Evolutionary conservation across 257 asterid species (phyloP).

Genomic region (Petrea volubilis): DNA sequence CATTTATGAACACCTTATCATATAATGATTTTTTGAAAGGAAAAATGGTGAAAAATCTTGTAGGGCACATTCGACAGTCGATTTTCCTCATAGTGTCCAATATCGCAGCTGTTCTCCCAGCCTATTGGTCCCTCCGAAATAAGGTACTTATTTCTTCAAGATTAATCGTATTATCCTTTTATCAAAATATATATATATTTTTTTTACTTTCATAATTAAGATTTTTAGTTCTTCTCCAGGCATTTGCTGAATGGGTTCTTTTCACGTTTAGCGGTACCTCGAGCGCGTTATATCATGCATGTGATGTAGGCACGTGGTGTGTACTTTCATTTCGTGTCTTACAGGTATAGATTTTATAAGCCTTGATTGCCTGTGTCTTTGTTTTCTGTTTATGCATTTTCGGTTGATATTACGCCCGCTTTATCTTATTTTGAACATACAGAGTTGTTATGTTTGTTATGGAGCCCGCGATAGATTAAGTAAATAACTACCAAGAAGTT

Average conservation of each 20-base stretch:
- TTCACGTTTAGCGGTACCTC: slow-evolving; percentile 90
- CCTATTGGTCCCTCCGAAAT: slow-evolving; percentile 91
- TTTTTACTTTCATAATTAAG: slow-evolving; percentile 1
- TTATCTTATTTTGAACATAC: too few relatives aligned
- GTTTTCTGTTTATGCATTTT: not conserved
- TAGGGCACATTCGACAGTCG: slow-evolving; percentile 86
- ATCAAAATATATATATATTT: not conserved
- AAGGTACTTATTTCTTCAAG: slow-evolving; percentile 52
- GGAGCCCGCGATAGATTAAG: too few relatives aligned
- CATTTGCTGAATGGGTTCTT: slow-evolving; percentile 97
- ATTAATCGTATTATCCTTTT: not conserved
- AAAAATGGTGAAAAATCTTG: slow-evolving; percentile 46
- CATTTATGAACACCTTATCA: slow-evolving; percentile 18
- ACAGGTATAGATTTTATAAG: slow-evolving; percentile 55
- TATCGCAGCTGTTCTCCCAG: slow-evolving; percentile 94
- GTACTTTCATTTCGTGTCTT: slow-evolving; percentile 66
- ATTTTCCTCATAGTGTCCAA: slow-evolving; percentile 89
- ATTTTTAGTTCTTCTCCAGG: slow-evolving; percentile 42
- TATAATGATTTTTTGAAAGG: slow-evolving; percentile 35
- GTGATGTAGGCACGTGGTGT: slow-evolving; percentile 99
- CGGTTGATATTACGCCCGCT: too few relatives aligned
- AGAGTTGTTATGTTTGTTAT: too few relatives aligned
- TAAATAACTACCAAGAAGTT: too few relatives aligned
- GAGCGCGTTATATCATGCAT: slow-evolving; percentile 91
- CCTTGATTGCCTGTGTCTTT: not conserved